Conservation (phyloP, 768 basidiomycete genomes). For the Thelephora aurantiotincta region DNA sequence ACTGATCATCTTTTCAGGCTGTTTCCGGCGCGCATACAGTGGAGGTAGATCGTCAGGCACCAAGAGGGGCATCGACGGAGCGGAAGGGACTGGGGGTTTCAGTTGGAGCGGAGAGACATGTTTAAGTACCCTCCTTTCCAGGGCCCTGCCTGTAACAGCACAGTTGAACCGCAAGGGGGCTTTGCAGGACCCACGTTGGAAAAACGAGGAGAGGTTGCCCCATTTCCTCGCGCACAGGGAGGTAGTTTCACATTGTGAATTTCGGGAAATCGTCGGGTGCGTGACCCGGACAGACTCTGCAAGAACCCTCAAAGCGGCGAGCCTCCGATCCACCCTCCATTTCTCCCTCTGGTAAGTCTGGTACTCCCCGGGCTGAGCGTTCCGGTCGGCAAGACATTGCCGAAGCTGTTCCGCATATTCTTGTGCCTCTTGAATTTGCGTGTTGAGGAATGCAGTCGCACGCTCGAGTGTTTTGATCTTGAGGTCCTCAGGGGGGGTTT, state of each 20-base stretch:
- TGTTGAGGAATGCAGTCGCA: conserved; percentile 27
- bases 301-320: conserved; percentile 9
- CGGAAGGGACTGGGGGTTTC: background rate
- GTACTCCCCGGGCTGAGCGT: conserved; percentile 16
- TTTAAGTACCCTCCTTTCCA: background rate
- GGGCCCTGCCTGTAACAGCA: background rate
- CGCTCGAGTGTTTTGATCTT: conserved; percentile 31
- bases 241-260: background rate
- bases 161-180: conserved; percentile 14
- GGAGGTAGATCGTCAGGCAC: background rate
- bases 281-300: too few relatives aligned
- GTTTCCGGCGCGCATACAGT: background rate
- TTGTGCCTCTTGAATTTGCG: conserved; percentile 31
- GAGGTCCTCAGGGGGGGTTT: conserved; percentile 26
- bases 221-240: background rate
- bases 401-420: conserved; percentile 27
- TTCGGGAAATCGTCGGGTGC: background rate
- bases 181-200: conserved; percentile 20
- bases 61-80: background rate
- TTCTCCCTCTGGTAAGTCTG: conserved; percentile 28
- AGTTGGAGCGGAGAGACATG: background rate
- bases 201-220: conserved; percentile 25
- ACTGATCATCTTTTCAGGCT: background rate
- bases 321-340: conserved; percentile 37
- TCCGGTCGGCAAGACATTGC: conserved; percentile 21